phyloP scores from a whole-genome alignment of 441 rosid species.

The Hura crepitans region DNA sequence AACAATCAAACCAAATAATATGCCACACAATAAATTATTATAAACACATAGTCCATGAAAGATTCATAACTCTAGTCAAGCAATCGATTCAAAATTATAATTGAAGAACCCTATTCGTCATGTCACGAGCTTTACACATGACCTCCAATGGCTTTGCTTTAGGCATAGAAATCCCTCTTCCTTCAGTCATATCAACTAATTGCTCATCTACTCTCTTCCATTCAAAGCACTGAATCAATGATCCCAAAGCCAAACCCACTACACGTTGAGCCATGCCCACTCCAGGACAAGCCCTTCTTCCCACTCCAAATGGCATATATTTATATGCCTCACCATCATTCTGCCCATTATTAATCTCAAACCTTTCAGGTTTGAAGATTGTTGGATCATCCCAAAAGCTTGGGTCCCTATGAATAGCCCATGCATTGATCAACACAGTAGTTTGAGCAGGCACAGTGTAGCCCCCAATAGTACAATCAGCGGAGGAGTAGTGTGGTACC shows the following conservation, averaged over 20 bases:
- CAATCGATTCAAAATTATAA: neutral
- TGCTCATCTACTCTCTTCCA: neutral
- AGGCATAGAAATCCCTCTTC: neutral
- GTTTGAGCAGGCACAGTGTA: slow-evolving; percentile 18
- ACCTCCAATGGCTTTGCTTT: slow-evolving; percentile 7
- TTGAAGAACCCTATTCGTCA: neutral
- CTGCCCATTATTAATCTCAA: neutral
- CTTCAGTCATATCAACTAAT: slow-evolving; percentile 10
- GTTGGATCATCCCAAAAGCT: slow-evolving; percentile 14
- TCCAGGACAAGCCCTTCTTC: slow-evolving; percentile 26
- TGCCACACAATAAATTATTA: too few species aligned
- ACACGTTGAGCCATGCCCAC: slow-evolving; percentile 10
- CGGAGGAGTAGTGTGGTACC: slow-evolving; percentile 18
- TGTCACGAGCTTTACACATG: slow-evolving; percentile 17
- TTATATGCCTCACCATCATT: neutral
- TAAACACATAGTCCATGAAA: too few species aligned
- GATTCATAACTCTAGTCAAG: too few species aligned
- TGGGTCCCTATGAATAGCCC: slow-evolving; percentile 26
- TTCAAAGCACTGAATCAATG: slow-evolving; percentile 22
- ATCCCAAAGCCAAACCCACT: slow-evolving; percentile 13
- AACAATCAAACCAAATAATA: too few species aligned
- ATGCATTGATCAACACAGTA: slow-evolving; percentile 15
- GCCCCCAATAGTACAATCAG: slow-evolving; percentile 11
- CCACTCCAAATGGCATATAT: slow-evolving; percentile 18
- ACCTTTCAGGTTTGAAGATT: slow-evolving; percentile 23